Evolutionary conservation across 1,139 yeast species (phyloP), one percentile per base, ranked within the genome.

Genomic region (Sugiyamaella japonica): DNA sequence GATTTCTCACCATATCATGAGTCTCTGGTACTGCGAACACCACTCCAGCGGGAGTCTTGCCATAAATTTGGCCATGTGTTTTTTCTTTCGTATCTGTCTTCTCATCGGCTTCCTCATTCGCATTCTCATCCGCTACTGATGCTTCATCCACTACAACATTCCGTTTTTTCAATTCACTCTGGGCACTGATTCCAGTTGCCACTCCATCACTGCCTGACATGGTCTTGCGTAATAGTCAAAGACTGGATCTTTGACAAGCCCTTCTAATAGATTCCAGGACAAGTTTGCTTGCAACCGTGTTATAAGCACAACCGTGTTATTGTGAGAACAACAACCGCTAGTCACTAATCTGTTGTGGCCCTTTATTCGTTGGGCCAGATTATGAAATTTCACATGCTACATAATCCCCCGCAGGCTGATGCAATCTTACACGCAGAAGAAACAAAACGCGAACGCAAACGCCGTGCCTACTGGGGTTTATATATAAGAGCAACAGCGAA

Each of bases 1-100:
- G 73, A 1, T 95, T 85, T 61, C 89, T 78, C 34, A 89, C 87
- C 95, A 89, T 88, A 67, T 89, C 96, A 65, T 85, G 87, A 25
- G 96, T 89, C 62, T 81, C 81, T 1, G 96, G 96, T 6, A 88
- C 93, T 16, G 72, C 69, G 62, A 88, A 88, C 12, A 66, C 70
- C 25, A 58, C 54, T 16, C 71, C 71, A 25, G 61, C 63, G 6
- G 69, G 65, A 16, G 70, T 65, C 20, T 61, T 54, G 7, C 71
- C 72, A 40, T 51, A 53, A 7, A 56, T 50, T 38, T 52, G 41
- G 8, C 13, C 38, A n/a, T 34, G 38, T 2, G 38, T 16, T 7
- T 34, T 34, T 4, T 37, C 40, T 10, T 37, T n/a, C 7, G 15
- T n/a, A n/a, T 34, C 6, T n/a, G 38, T 13, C 3, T 34, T 34